Evolutionary conservation across 108 stramenopile species (phyloP).

Genomic region (Cyclotella atomus): DNA sequence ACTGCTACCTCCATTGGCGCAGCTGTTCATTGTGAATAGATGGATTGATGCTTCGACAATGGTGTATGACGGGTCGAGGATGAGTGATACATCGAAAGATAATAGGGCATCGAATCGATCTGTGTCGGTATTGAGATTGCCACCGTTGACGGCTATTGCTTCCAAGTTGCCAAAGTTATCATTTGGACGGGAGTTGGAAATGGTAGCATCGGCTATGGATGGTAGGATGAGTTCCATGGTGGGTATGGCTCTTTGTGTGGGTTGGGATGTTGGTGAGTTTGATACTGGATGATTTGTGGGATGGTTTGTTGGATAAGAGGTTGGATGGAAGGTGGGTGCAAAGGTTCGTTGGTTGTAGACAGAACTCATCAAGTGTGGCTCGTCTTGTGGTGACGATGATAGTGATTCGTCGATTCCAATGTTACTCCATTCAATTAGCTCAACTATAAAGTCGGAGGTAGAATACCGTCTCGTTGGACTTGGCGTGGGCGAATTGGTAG

Average conservation of each 20-base stretch:
- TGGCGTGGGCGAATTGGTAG: neutral
- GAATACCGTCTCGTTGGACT: neutral
- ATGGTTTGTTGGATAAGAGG: neutral
- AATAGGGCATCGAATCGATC: slow-evolving; percentile 11
- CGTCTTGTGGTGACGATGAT: too few species aligned
- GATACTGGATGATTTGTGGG: neutral
- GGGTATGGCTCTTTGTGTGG: neutral
- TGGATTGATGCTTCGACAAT: neutral
- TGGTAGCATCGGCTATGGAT: neutral
- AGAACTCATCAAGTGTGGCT: neutral
- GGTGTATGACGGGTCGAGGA: neutral
- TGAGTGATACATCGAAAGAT: slow-evolving; percentile 2
- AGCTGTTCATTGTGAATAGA: neutral
- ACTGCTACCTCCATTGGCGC: neutral
- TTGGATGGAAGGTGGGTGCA: too few species aligned
- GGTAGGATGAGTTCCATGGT: slow-evolving; percentile 5
- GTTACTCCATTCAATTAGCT: neutral
- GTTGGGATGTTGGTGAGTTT: neutral
- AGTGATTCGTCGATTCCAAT: neutral
- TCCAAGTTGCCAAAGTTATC: slow-evolving; percentile 1
- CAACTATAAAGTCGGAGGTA: slow-evolving; percentile 3
- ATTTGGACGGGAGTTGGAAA: neutral
- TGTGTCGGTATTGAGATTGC: neutral
- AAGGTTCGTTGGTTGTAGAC: neutral
- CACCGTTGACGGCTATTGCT: slow-evolving; percentile 10